Percentiles rank a stretch among this genome's conserved stretches.
Evolutionary conservation across 2,329 filamentous ascomycete genomes (phyloP).

Genomic region (Grosmannia serpens): DNA sequence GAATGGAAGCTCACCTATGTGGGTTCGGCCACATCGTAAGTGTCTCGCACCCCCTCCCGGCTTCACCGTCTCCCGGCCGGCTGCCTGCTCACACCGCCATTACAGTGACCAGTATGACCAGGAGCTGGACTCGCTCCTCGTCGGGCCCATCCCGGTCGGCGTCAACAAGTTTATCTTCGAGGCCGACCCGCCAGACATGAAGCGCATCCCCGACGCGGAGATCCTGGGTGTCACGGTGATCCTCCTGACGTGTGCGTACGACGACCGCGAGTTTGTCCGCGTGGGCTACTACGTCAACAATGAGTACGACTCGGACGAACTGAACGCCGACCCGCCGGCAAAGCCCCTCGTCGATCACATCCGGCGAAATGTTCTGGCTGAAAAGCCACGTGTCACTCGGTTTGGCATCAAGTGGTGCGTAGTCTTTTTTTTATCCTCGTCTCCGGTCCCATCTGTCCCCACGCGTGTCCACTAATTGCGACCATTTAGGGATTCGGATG

Average conservation of each 20-base stretch:
- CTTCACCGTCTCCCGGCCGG: conserved; percentile 3
- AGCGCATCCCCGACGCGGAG: conserved; percentile 85
- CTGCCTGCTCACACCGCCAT: neutral
- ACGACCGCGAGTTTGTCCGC: conserved; percentile 90
- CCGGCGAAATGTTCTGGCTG: conserved; percentile 80
- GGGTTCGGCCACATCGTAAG: conserved; percentile 92
- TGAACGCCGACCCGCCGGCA: conserved; percentile 77
- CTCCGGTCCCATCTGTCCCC: neutral
- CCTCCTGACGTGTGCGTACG: conserved; percentile 91
- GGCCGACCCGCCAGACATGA: conserved; percentile 82
- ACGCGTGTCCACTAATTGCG: neutral
- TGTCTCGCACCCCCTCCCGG: conserved; percentile 15
- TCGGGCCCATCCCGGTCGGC: conserved; percentile 92
- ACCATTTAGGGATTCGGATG: conserved; percentile 77
- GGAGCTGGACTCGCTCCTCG: conserved; percentile 91
- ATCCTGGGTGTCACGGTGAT: conserved; percentile 96
- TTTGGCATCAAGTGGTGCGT: conserved; percentile 97
- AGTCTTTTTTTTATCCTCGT: neutral
- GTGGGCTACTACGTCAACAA: conserved; percentile 99
- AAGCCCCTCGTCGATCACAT: conserved; percentile 92
- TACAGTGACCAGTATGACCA: conserved; percentile 88
- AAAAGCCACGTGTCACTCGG: conserved; percentile 93
- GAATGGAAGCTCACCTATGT: conserved; percentile 99
- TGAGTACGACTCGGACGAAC: conserved; percentile 87
- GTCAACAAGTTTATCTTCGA: conserved; percentile 99